phyloP scores from a whole-genome alignment of 2,329 filamentous ascomycete species.

The Fusarium sp. region DNA sequence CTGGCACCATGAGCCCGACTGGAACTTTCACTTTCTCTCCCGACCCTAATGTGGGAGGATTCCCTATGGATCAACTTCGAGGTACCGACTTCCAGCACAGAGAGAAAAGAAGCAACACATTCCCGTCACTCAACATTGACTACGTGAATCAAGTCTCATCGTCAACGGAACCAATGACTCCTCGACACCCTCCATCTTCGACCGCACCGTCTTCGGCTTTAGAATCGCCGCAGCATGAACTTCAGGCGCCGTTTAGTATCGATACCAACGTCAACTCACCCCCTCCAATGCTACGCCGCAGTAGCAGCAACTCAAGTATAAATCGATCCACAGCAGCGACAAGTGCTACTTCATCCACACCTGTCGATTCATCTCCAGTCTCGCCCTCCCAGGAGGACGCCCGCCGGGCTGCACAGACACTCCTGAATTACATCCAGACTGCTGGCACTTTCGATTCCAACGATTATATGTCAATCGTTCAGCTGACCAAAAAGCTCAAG shows the following conservation, averaged over 20 bases:
- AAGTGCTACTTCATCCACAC: slow-evolving; percentile 35
- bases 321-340: slow-evolving; percentile 34
- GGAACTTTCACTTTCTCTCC: slow-evolving; percentile 81
- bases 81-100: slow-evolving; percentile 72
- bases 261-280: slow-evolving; percentile 56
- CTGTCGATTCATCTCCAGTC: slow-evolving; percentile 65
- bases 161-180: slow-evolving; percentile 58
- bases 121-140: slow-evolving; percentile 76
- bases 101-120: slow-evolving; percentile 79
- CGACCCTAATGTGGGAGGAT: slow-evolving; percentile 74
- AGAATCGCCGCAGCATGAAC: slow-evolving; percentile 61
- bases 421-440: slow-evolving; percentile 83
- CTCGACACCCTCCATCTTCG: slow-evolving; percentile 58
- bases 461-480: slow-evolving; percentile 81
- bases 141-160: slow-evolving; percentile 57
- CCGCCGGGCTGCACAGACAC: slow-evolving; percentile 79
- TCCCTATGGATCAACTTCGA: slow-evolving; percentile 57
- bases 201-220: slow-evolving; percentile 62
- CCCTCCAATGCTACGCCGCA: slow-evolving; percentile 46
- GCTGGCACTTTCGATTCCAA: slow-evolving; percentile 77
- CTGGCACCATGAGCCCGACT: slow-evolving; percentile 76
- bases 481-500: slow-evolving; percentile 86
- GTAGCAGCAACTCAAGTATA: slow-evolving; percentile 51
- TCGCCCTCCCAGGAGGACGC: slow-evolving; percentile 89
- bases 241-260: slow-evolving; percentile 55